Evolutionary conservation across 495 filamentous ascomycete genomes (phyloP).

Genomic region (Oleoguttula mirabilis): DNA sequence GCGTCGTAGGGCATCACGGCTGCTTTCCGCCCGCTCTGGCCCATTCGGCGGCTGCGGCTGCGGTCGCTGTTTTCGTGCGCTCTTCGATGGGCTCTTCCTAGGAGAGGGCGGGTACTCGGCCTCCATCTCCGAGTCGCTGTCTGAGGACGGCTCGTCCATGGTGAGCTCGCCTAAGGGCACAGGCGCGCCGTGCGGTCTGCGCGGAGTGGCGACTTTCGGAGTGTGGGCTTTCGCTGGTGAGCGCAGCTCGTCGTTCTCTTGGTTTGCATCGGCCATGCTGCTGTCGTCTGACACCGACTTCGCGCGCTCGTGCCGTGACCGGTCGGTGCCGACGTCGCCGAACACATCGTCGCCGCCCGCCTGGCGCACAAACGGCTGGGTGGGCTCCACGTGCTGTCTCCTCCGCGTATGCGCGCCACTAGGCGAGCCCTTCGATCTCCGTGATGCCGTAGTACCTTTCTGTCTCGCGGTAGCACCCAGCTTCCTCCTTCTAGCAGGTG

Average conservation of each 20-base stretch:
- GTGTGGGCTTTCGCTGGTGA: slow-evolving; percentile 1
- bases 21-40: slow-evolving; percentile 12
- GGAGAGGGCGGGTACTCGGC: slow-evolving; percentile 20
- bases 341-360: slow-evolving; percentile 13
- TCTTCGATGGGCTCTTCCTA: slow-evolving; percentile 10
- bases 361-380: slow-evolving; percentile 10
- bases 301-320: too few relatives aligned
- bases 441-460: too few relatives aligned
- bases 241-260: slow-evolving; percentile 15
- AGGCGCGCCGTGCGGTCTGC: slow-evolving; percentile 8
- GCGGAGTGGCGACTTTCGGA: slow-evolving; percentile 6
- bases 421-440: too few relatives aligned
- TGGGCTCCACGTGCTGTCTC: slow-evolving; percentile 3
- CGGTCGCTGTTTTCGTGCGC: background rate
- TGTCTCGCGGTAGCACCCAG: slow-evolving; percentile 7
- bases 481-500: slow-evolving; percentile 8
- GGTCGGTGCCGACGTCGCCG: background rate
- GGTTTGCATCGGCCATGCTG: slow-evolving; percentile 7
- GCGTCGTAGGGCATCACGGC: slow-evolving; percentile 1
- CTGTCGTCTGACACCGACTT: too few relatives aligned
- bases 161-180: slow-evolving; percentile 17
- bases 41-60: background rate
- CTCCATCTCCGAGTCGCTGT: slow-evolving; percentile 2
- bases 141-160: slow-evolving; percentile 6
- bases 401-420: too few relatives aligned